Percentiles rank a stretch among this genome's conserved stretches.
Conservation (phyloP, 2,329 filamentous ascomycete species). For the Colletotrichum brevisporum region DNA sequence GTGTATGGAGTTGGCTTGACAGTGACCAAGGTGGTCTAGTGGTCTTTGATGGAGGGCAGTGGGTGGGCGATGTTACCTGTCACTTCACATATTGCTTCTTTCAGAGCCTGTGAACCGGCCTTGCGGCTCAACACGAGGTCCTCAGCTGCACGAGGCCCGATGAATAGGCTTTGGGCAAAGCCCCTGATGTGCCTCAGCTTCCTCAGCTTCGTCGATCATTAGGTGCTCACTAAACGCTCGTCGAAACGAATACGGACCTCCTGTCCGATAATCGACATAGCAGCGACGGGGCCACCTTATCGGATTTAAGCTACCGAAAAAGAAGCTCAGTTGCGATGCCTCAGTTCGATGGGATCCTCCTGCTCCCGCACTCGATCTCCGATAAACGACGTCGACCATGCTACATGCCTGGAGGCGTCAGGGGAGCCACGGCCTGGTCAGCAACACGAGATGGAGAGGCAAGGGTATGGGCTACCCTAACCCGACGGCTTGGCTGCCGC, state of each 20-base stretch:
- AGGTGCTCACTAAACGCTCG: conserved; percentile 8
- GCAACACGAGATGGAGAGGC: neutral
- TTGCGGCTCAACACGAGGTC: neutral
- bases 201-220: conserved; percentile 14
- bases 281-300: conserved; percentile 13
- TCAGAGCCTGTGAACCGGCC: neutral
- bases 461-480: neutral
- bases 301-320: conserved; percentile 25
- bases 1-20: neutral
- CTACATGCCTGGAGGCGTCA: conserved; percentile 2
- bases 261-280: neutral
- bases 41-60: neutral
- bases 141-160: conserved; percentile 7
- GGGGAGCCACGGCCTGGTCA: neutral
- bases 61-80: neutral
- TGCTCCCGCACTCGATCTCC: conserved; percentile 21
- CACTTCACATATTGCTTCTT: neutral
- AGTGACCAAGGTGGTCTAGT: neutral
- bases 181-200: neutral
- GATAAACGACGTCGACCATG: conserved; percentile 31
- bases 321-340: conserved; percentile 9
- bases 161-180: neutral
- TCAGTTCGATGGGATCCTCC: conserved; percentile 7
- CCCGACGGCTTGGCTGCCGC: conserved; percentile 29
- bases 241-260: conserved; percentile 17